phyloP scores from a whole-genome alignment of 2,329 filamentous ascomycete species.

The Triangularia verruculosa region DNA sequence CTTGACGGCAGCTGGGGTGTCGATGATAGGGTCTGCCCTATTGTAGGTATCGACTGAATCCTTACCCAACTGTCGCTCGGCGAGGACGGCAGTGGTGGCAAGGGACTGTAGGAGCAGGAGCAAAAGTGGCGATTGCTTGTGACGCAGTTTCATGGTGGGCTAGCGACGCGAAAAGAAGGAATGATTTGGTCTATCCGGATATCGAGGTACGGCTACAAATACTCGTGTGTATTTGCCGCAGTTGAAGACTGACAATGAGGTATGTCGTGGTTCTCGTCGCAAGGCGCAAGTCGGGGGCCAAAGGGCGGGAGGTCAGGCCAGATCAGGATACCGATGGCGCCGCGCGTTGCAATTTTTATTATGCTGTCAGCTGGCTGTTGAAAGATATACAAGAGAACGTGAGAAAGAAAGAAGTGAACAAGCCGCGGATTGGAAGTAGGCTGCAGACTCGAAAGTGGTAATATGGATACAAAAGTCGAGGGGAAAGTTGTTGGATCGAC shows the following conservation, averaged over 20 bases:
- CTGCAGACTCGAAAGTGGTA: not conserved
- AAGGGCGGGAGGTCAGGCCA: not conserved
- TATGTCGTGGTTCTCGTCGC: not conserved
- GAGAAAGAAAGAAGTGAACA: not conserved
- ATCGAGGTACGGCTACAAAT: not conserved
- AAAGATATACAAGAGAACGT: conserved; percentile 6
- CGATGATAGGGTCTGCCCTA: conserved; percentile 20
- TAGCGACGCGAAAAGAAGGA: not conserved
- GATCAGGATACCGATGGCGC: not conserved
- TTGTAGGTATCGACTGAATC: conserved; percentile 25
- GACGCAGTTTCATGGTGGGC: conserved; percentile 58
- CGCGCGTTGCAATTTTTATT: not conserved
- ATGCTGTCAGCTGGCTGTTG: not conserved
- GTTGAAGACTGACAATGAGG: not conserved
- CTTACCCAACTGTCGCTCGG: conserved; percentile 15
- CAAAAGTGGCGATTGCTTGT: conserved; percentile 52
- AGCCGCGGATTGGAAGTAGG: not conserved
- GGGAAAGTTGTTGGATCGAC: not conserved
- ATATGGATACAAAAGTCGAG: not conserved
- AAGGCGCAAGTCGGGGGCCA: not conserved
- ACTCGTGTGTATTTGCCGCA: not conserved
- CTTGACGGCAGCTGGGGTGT: conserved; percentile 30
- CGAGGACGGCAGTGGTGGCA: conserved; percentile 43
- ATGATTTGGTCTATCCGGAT: not conserved
- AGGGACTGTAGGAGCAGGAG: conserved; percentile 59